These are phyloP conservation scores for Diaporthe sp. DNA, from an alignment of 2,329 filamentous ascomycete species.

Conservation along the genomic window DNA sequence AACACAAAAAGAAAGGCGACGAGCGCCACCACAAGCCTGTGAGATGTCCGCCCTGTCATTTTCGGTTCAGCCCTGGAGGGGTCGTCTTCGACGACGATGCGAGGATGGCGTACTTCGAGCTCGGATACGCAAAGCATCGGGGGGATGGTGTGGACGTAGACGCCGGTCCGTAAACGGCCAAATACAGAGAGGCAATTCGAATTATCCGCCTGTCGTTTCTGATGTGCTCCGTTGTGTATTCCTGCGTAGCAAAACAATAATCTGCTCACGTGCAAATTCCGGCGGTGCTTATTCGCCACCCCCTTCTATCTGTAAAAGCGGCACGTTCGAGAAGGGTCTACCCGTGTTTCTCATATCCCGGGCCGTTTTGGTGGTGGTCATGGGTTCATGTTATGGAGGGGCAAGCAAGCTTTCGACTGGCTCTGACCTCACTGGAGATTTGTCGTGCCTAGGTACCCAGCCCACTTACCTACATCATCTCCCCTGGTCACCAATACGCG, in stretches of 20 bases:
- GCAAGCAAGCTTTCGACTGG: constrained; percentile 16
- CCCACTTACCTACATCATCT: constrained; percentile 19
- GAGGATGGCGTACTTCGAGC: constrained; percentile 14
- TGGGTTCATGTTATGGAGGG: constrained; percentile 22
- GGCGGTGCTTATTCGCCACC: not conserved
- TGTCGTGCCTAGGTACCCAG: constrained; percentile 14
- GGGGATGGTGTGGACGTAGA: constrained; percentile 8
- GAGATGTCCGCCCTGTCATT: constrained; percentile 27
- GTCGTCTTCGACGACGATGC: not conserved
- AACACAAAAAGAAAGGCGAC: constrained; percentile 23
- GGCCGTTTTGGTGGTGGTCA: constrained; percentile 27
- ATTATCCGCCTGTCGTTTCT: not conserved
- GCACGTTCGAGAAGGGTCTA: not conserved
- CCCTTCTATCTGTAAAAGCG: not conserved
- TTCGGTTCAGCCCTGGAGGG: constrained; percentile 3
- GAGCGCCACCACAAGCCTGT: constrained; percentile 34
- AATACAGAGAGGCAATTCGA: constrained; percentile 26
- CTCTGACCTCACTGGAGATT: constrained; percentile 31
- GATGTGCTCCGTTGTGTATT: not conserved
- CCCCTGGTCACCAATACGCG: not conserved
- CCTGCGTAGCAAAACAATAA: not conserved
- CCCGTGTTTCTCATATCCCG: not conserved
- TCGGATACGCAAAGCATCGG: constrained; percentile 22
- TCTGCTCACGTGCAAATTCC: not conserved
- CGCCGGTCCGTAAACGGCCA: not conserved